Evolutionary conservation across 805 yeast species (phyloP).

Genomic region (Cyberlindnera euphorbiiphila): DNA sequence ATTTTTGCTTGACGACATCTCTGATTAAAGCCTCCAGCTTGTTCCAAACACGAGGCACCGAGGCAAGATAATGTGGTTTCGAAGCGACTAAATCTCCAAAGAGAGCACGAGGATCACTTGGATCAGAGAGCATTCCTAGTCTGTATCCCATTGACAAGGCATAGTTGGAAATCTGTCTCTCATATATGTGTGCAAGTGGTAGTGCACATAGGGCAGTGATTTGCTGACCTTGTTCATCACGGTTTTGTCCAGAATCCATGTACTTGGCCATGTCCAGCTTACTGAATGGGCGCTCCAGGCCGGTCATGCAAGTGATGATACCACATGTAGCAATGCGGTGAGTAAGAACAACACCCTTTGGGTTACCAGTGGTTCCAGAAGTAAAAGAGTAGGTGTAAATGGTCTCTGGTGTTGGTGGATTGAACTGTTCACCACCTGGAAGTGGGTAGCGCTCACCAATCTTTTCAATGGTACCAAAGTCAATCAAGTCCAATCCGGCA

Average conservation of each 20-base stretch:
- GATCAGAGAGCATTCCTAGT: constrained; percentile 29
- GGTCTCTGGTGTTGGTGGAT: constrained; percentile 34
- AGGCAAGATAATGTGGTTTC: constrained; percentile 43
- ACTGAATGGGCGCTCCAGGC: constrained; percentile 24
- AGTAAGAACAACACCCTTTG: constrained; percentile 55
- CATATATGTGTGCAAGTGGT: constrained; percentile 61
- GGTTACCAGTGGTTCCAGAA: constrained; percentile 64
- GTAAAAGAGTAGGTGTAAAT: constrained; percentile 54
- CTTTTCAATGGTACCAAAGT: constrained; percentile 27
- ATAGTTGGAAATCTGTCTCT: constrained; percentile 37
- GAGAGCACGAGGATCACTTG: constrained; percentile 46
- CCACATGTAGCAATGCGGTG: too few species aligned
- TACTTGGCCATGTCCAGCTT: not conserved
- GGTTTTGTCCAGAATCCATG: not conserved
- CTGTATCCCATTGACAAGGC: constrained; percentile 34
- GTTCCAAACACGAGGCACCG: constrained; percentile 54
- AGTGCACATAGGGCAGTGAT: constrained; percentile 28
- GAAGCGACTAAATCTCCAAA: constrained; percentile 45
- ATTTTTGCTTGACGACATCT: constrained; percentile 9
- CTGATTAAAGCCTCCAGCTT: constrained; percentile 47
- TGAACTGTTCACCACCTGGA: constrained; percentile 18
- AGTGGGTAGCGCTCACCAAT: constrained; percentile 34
- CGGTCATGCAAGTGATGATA: constrained; percentile 38
- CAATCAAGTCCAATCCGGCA: too few species aligned
- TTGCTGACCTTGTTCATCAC: constrained; percentile 6